Evolutionary conservation across 805 yeast species (phyloP).

Genomic region (Ogataea chonburiensis): DNA sequence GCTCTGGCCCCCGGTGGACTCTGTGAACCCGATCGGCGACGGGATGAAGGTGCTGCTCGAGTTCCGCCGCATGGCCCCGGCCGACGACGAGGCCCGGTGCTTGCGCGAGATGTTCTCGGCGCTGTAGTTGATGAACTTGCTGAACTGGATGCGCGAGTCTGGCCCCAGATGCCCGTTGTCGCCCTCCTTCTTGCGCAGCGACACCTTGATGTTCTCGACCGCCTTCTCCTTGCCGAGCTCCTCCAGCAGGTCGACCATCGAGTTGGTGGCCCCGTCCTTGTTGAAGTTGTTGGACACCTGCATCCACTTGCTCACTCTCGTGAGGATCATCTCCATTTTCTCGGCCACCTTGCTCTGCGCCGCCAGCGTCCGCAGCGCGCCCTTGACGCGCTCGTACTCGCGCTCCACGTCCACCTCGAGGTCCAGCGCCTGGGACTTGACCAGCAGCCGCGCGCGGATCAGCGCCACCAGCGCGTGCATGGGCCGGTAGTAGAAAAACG

Average conservation of each 20-base stretch:
- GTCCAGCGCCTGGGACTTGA: slow-evolving; percentile 41
- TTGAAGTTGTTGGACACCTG: slow-evolving; percentile 38
- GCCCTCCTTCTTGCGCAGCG: slow-evolving; percentile 26
- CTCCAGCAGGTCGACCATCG: slow-evolving; percentile 51
- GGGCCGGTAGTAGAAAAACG: slow-evolving; percentile 53
- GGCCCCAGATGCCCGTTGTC: slow-evolving; percentile 29
- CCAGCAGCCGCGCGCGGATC: slow-evolving; percentile 45
- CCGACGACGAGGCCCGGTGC: slow-evolving; percentile 2
- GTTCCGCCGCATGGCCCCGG: slow-evolving; percentile 4
- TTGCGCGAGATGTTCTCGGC: slow-evolving; percentile 20
- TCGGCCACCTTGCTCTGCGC: slow-evolving; percentile 32
- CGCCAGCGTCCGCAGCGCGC: slow-evolving; percentile 25
- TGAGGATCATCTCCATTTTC: slow-evolving; percentile 36
- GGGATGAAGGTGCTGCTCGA: slow-evolving; percentile 25
- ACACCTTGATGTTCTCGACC: slow-evolving; percentile 34
- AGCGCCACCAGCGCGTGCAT: slow-evolving; percentile 51
- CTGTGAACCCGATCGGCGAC: slow-evolving; percentile 34
- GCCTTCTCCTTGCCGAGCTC: slow-evolving; percentile 53
- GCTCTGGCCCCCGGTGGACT: background rate
- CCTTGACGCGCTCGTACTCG: slow-evolving; percentile 30
- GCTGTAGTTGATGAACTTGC: slow-evolving; percentile 29
- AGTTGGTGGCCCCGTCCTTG: slow-evolving; percentile 52
- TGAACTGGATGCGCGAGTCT: slow-evolving; percentile 32
- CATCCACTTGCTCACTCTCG: slow-evolving; percentile 41
- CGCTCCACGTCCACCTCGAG: slow-evolving; percentile 34